Evolutionary conservation across 148 eudicot genomes (phyloP).

Genomic region (Persicaria maculosa): DNA sequence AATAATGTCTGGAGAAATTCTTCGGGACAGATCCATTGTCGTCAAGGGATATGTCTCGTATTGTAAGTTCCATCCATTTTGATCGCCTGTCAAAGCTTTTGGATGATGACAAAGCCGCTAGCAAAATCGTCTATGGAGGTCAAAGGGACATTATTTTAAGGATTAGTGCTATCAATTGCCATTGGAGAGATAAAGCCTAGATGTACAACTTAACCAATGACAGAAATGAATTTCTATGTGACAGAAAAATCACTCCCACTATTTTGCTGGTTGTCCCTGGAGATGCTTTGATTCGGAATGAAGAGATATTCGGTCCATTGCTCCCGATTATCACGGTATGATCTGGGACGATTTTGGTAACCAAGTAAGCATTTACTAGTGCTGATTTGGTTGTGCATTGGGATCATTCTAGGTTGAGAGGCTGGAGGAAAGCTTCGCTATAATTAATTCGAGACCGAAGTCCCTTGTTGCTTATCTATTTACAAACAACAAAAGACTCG

Average conservation of each 20-base stretch:
- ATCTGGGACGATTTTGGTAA: conserved; percentile 33
- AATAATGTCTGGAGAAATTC: conserved; percentile 31
- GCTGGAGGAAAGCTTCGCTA: conserved; percentile 39
- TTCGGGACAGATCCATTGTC: conserved; percentile 40
- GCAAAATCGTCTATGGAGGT: conserved; percentile 49
- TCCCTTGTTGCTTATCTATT: conserved; percentile 63
- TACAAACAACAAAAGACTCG: conserved; percentile 46
- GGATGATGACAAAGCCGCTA: conserved; percentile 45
- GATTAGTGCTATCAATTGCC: not conserved
- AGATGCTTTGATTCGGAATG: conserved; percentile 51
- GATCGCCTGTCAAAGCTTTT: conserved; percentile 34
- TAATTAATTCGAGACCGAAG: conserved; percentile 38
- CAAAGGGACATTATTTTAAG: conserved; percentile 46
- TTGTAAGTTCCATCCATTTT: conserved; percentile 46
- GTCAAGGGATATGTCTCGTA: conserved; percentile 41
- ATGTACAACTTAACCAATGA: not conserved
- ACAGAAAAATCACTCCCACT: conserved; percentile 57
- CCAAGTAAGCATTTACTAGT: not conserved
- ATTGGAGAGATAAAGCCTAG: not conserved
- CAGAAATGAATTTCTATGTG: not conserved
- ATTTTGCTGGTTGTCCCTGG: conserved; percentile 49
- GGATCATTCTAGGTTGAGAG: conserved; percentile 32
- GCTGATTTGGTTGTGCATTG: not conserved
- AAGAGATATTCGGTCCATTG: conserved; percentile 44
- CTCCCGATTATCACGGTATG: conserved; percentile 42